Evolutionary conservation across 2,329 filamentous ascomycete species (phyloP).

Genomic region (Dactylellina leptospora): DNA sequence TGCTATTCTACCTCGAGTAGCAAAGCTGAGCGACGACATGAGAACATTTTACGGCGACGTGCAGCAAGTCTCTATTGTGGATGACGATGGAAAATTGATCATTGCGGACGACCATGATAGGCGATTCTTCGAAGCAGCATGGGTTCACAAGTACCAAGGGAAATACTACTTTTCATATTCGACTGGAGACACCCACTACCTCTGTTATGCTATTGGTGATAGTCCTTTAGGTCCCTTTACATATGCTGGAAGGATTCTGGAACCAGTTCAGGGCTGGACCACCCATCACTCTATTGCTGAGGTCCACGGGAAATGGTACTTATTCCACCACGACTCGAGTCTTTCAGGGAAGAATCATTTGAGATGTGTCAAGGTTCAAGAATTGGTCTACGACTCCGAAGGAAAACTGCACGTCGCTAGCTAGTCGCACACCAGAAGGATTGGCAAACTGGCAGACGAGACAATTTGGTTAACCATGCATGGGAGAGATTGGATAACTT

Average conservation of each 20-base stretch:
- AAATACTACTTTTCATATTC: conserved; percentile 81
- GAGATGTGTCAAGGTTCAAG: conserved; percentile 76
- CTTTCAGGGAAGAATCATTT: conserved; percentile 76
- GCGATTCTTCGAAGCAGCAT: conserved; percentile 82
- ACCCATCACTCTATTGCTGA: conserved; percentile 82
- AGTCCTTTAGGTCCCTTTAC: conserved; percentile 76
- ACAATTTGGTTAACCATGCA: too few relatives aligned
- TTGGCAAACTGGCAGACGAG: too few relatives aligned
- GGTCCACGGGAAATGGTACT: conserved; percentile 74
- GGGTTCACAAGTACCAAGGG: conserved; percentile 77
- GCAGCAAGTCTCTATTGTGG: conserved; percentile 71
- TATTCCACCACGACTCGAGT: conserved; percentile 80
- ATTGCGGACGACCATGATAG: conserved; percentile 74
- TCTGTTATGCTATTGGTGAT: conserved; percentile 73
- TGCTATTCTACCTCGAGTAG: conserved; percentile 74
- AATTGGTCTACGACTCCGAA: conserved; percentile 75
- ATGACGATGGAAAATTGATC: conserved; percentile 69
- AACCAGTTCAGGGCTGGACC: conserved; percentile 81
- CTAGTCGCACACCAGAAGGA: too few relatives aligned
- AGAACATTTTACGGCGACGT: conserved; percentile 67
- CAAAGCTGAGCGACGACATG: conserved; percentile 72
- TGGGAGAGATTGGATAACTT: too few relatives aligned
- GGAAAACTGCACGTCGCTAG: conserved; percentile 62
- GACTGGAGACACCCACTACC: conserved; percentile 78
- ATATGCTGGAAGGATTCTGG: conserved; percentile 74